A percentile compares a stretch with the other conserved stretches of the same genome.
These are phyloP conservation scores for Keithomyces neogunnii DNA, from an alignment of 2,329 filamentous ascomycete species.

Conservation along the genomic window DNA sequence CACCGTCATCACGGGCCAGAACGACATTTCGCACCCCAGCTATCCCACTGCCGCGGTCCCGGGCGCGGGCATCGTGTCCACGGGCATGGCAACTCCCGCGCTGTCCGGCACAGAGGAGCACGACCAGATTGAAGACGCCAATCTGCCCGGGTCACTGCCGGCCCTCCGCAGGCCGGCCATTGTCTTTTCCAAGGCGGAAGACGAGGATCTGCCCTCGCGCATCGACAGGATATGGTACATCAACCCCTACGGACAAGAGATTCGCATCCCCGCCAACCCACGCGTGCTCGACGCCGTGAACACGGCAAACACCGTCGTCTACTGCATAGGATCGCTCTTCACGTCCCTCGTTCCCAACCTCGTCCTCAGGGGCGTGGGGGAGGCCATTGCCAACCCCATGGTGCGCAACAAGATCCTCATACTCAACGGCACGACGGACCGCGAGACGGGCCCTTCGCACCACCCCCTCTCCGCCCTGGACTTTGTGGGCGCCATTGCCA, in stretches of 20 bases:
- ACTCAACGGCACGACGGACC: slow-evolving; percentile 74
- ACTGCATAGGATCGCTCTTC: slow-evolving; percentile 90
- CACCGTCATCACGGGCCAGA: slow-evolving; percentile 77
- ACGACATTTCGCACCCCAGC: slow-evolving; percentile 81
- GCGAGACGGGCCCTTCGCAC: slow-evolving; percentile 69
- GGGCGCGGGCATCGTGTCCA: slow-evolving; percentile 14
- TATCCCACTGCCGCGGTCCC: slow-evolving; percentile 44
- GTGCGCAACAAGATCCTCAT: slow-evolving; percentile 69
- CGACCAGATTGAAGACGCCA: slow-evolving; percentile 69
- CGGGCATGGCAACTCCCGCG: slow-evolving; percentile 19
- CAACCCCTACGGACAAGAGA: slow-evolving; percentile 97
- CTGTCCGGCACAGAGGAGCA: slow-evolving; percentile 39
- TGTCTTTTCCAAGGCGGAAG: slow-evolving; percentile 65
- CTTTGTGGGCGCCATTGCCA: slow-evolving; percentile 72
- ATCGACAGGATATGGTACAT: slow-evolving; percentile 93
- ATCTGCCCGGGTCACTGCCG: slow-evolving; percentile 72
- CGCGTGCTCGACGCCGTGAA: slow-evolving; percentile 64
- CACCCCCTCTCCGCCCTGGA: slow-evolving; percentile 65
- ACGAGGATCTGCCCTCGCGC: slow-evolving; percentile 66
- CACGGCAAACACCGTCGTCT: slow-evolving; percentile 62
- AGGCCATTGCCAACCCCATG: slow-evolving; percentile 36
- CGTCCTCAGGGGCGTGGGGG: slow-evolving; percentile 65
- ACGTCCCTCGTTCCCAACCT: slow-evolving; percentile 81
- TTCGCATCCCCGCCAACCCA: slow-evolving; percentile 74
- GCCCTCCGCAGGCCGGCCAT: slow-evolving; percentile 75